phyloP scores from a whole-genome alignment of 148 eudicot species.

The Vaccinium vitisidaea region DNA sequence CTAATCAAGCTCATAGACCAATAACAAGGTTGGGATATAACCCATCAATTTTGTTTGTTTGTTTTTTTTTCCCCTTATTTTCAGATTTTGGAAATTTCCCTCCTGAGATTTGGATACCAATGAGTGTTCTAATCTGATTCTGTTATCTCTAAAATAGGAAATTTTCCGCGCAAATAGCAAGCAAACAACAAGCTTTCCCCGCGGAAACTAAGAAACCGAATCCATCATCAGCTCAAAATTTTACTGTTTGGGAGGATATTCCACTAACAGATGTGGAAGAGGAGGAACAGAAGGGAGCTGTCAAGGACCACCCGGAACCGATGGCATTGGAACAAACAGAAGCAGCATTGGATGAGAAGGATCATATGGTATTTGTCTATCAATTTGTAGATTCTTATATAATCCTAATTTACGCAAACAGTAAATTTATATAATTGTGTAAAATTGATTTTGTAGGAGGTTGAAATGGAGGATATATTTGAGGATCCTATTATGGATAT shows the following conservation, averaged over 20 bases:
- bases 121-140: constrained; percentile 4
- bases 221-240: constrained; percentile 23
- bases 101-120: neutral
- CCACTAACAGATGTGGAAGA: constrained; percentile 37
- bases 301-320: constrained; percentile 41
- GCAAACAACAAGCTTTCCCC: constrained; percentile 21
- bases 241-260: constrained; percentile 32
- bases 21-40: constrained; percentile 39
- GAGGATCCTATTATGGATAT: constrained; percentile 66
- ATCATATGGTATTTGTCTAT: constrained; percentile 37
- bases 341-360: constrained; percentile 23
- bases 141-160: constrained; percentile 28
- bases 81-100: neutral
- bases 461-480: constrained; percentile 82
- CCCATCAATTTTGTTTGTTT: neutral
- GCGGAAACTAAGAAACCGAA: constrained; percentile 35
- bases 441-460: constrained; percentile 31
- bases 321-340: constrained; percentile 46
- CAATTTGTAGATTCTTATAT: neutral
- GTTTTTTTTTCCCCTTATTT: neutral
- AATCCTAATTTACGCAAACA: neutral
- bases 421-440: neutral
- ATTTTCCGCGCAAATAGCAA: constrained; percentile 37
- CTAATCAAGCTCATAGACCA: constrained; percentile 39
- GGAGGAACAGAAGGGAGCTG: constrained; percentile 20